phyloP scores from a whole-genome alignment of 495 filamentous ascomycete genomes.

The Podospora pseudopauciseta region DNA sequence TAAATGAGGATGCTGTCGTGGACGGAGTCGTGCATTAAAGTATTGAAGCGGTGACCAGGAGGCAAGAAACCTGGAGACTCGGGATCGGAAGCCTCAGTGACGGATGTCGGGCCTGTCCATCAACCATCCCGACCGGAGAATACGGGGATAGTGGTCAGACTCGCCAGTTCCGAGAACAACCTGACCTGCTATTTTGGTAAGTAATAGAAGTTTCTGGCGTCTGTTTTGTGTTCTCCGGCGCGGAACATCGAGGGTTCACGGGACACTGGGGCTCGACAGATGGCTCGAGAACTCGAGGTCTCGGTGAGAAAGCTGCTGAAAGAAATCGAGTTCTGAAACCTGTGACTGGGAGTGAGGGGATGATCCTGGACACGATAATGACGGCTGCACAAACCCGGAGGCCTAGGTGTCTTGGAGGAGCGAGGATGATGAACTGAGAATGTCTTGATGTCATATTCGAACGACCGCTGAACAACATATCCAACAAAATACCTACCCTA shows the following conservation, averaged over 20 bases:
- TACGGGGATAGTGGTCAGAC: neutral
- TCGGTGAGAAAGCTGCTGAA: neutral
- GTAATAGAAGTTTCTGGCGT: neutral
- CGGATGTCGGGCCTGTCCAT: neutral
- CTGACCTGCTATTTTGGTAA: neutral
- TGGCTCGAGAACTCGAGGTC: neutral
- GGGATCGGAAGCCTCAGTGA: neutral
- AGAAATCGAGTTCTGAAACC: neutral
- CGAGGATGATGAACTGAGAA: neutral
- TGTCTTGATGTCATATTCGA: slow-evolving; percentile 3
- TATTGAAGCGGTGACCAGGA: neutral
- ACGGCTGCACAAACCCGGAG: neutral
- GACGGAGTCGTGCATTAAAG: slow-evolving; percentile 3
- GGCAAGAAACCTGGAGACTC: neutral
- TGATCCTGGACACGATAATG: neutral
- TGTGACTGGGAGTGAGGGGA: neutral
- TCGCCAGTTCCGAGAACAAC: neutral
- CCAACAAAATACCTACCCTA: slow-evolving; percentile 7
- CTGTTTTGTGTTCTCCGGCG: neutral
- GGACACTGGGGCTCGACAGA: neutral
- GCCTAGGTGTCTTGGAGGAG: neutral
- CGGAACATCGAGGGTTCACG: neutral
- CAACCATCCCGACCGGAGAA: slow-evolving; percentile 3
- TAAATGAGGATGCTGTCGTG: neutral
- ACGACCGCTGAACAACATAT: neutral